A percentile compares a stretch with the other conserved stretches of the same genome.
Conservation (phyloP, 495 filamentous ascomycete genomes). For the Neurospora sublineolata region DNA sequence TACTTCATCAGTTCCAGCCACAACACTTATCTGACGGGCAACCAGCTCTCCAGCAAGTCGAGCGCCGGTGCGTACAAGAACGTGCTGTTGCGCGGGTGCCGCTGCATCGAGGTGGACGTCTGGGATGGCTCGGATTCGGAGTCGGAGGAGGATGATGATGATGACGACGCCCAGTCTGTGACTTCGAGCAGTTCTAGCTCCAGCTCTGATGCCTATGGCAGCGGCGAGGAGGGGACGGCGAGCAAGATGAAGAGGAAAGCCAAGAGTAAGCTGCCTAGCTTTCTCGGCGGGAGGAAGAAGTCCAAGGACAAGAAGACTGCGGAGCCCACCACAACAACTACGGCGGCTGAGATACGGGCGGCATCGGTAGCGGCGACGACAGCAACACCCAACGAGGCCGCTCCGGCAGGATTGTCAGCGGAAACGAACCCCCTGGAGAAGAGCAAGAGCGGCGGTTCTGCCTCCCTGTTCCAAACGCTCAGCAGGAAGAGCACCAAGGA, state of each 20-base stretch:
- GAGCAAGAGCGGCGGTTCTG: background rate
- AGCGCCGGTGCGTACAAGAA: conserved; percentile 74
- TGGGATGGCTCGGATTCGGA: conserved; percentile 68
- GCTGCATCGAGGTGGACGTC: conserved; percentile 91
- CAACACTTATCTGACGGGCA: conserved; percentile 89
- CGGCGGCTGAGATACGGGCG: background rate
- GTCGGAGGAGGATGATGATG: conserved; percentile 27
- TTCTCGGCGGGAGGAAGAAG: conserved; percentile 21
- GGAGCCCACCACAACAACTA: background rate
- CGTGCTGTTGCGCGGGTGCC: conserved; percentile 72
- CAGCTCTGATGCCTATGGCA: conserved; percentile 11
- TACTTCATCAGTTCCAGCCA: conserved; percentile 91
- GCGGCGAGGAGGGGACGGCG: conserved; percentile 8
- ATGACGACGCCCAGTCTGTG: conserved; percentile 6
- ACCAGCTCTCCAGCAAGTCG: conserved; percentile 77
- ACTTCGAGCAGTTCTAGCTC: conserved; percentile 12
- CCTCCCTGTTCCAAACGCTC: background rate
- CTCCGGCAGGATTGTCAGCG: background rate
- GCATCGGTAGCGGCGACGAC: background rate
- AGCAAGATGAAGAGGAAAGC: conserved; percentile 22
- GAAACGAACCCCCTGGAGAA: background rate
- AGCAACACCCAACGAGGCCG: background rate
- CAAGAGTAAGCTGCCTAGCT: conserved; percentile 26
- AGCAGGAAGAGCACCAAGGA: conserved; percentile 34
- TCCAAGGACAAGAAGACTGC: background rate